phyloP scores from a whole-genome alignment of 441 rosid species.

The Caryocar brasiliense region DNA sequence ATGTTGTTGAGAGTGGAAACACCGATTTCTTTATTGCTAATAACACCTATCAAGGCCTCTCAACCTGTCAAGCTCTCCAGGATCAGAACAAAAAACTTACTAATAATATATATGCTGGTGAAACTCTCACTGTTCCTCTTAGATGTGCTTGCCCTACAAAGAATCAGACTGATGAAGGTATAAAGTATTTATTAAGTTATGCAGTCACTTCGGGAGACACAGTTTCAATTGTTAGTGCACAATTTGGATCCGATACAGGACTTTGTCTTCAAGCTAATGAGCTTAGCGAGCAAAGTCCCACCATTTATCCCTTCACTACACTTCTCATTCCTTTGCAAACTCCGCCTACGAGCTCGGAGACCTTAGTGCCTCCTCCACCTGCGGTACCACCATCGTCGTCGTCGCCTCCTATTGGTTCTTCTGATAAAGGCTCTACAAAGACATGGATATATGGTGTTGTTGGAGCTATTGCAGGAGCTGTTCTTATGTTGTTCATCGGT shows the following conservation, averaged over 20 bases:
- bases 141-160: slow-evolving; percentile 75
- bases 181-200: slow-evolving; percentile 43
- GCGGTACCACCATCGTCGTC: slow-evolving; percentile 15
- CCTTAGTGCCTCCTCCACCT: slow-evolving; percentile 26
- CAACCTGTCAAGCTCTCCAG: slow-evolving; percentile 63
- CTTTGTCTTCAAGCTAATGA: slow-evolving; percentile 50
- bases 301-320: slow-evolving; percentile 46
- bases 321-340: slow-evolving; percentile 48
- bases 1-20: slow-evolving; percentile 25
- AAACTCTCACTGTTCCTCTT: slow-evolving; percentile 35
- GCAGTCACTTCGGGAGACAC: slow-evolving; percentile 20
- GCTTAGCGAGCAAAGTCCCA: slow-evolving; percentile 14
- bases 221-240: slow-evolving; percentile 15
- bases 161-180: slow-evolving; percentile 37
- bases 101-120: slow-evolving; percentile 20
- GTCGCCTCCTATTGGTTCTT: slow-evolving; percentile 8
- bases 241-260: slow-evolving; percentile 37
- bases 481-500: slow-evolving; percentile 19
- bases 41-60: slow-evolving; percentile 52
- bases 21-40: slow-evolving; percentile 31
- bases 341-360: slow-evolving; percentile 30
- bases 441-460: slow-evolving; percentile 46
- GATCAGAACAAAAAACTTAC: slow-evolving; percentile 24
- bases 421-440: slow-evolving; percentile 18
- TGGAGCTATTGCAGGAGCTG: slow-evolving; percentile 48